Evolutionary conservation across 75 land plant species (phyloP).

Genomic region (Picea glauca): DNA sequence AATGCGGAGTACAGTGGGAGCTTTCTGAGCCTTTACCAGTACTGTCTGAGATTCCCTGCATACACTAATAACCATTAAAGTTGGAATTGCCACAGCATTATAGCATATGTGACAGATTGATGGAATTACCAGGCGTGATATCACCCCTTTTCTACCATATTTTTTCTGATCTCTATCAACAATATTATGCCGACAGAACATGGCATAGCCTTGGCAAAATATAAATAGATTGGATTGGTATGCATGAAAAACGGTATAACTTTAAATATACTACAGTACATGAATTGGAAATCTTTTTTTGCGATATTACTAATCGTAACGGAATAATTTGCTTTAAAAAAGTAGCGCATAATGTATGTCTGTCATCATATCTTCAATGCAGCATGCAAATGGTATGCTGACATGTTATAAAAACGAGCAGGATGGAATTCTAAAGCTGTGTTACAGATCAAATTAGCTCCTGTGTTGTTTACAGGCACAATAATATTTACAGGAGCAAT

Average conservation of each 20-base stretch:
- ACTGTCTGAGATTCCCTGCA: slow-evolving; percentile 16
- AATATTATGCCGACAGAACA: too few relatives aligned
- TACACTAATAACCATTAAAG: neutral
- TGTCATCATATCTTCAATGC: neutral
- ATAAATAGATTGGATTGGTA: neutral
- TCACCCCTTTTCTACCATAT: neutral
- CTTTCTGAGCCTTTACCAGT: slow-evolving; percentile 7
- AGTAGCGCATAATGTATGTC: neutral
- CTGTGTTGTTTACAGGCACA: too few relatives aligned
- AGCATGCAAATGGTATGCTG: neutral
- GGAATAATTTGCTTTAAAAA: slow-evolving; percentile 9
- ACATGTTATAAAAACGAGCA: too few relatives aligned
- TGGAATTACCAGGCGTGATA: neutral
- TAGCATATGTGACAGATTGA: neutral
- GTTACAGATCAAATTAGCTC: too few relatives aligned
- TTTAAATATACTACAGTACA: slow-evolving; percentile 1
- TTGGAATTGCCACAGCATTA: neutral
- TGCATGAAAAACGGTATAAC: neutral
- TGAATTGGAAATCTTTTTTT: neutral
- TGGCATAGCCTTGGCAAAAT: neutral
- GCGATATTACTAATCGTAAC: neutral
- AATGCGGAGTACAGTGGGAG: slow-evolving; percentile 12
- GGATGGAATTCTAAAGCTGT: too few relatives aligned
- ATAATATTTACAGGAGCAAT: too few relatives aligned
- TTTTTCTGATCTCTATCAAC: too few relatives aligned